phyloP scores from a whole-genome alignment of 805 yeast species.

The Maudiozyma serrabonitensis region DNA sequence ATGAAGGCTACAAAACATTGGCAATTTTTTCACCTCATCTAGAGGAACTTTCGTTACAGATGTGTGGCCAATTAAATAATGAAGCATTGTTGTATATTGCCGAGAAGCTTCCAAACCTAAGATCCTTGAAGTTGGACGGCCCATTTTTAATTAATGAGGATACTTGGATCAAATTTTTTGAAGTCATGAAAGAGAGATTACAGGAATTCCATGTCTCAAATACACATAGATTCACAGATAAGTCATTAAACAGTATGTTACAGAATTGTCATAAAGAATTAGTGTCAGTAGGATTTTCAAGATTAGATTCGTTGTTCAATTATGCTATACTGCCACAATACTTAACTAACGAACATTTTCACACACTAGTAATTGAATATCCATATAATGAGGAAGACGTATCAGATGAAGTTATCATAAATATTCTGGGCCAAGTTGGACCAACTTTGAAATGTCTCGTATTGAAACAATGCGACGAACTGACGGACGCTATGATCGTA shows the following conservation, averaged over 20 bases:
- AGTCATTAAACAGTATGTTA: slow-evolving; percentile 51
- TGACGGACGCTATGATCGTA: slow-evolving; percentile 54
- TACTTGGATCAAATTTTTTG: slow-evolving; percentile 72
- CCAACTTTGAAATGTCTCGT: slow-evolving; percentile 45
- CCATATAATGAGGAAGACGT: slow-evolving; percentile 59
- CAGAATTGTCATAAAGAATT: slow-evolving; percentile 51
- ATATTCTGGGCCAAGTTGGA: slow-evolving; percentile 53
- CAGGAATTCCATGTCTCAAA: slow-evolving; percentile 55
- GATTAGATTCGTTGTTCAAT: slow-evolving; percentile 64
- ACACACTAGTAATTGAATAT: slow-evolving; percentile 54
- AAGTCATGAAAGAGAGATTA: slow-evolving; percentile 43
- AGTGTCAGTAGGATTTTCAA: slow-evolving; percentile 47
- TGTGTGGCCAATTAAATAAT: slow-evolving; percentile 90
- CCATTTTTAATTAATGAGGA: slow-evolving; percentile 73
- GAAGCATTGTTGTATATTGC: slow-evolving; percentile 58
- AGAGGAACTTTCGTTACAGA: slow-evolving; percentile 54
- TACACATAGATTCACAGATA: slow-evolving; percentile 74
- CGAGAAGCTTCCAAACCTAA: slow-evolving; percentile 46
- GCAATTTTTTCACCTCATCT: slow-evolving; percentile 74
- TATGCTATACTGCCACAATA: slow-evolving; percentile 60
- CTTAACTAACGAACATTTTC: slow-evolving; percentile 36
- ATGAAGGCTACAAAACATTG: slow-evolving; percentile 54
- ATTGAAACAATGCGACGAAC: slow-evolving; percentile 62
- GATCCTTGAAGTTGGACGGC: slow-evolving; percentile 65
- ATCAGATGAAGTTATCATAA: slow-evolving; percentile 56